Base-by-base conservation (phyloP, 306 rosid species). In the Prosopis cineraria region DNA sequence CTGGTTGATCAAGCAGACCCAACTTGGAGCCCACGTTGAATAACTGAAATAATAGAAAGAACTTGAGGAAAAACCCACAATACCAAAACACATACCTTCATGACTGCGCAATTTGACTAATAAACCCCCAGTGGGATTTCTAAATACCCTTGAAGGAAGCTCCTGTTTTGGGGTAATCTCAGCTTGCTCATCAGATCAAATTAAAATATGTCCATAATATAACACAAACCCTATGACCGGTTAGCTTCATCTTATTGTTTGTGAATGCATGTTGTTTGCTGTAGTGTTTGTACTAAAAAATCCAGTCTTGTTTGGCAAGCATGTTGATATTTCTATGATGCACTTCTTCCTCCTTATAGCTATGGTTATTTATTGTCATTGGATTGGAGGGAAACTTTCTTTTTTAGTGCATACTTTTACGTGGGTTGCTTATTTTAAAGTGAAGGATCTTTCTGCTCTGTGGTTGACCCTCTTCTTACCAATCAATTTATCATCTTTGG, bases 401-500 rank as follows among this genome's bases (percentile, higher is more conserved):
- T 71, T 14, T 75, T 41, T 48, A 45, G 39, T 25, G 55, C 24
- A 66, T 37, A 27, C 67, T 39, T 43, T 25, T 58, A 22, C 33
- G 29, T 34, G 8, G 19, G 29, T 70, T 48, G 74, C 66, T 59
- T 65, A 39, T 45, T 33, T 39, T 24, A 47, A 71, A 53, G 69
- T 25, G 25, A 36, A 58, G 2, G 6, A 16, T n/a, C 73, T 50
- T 64, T 68, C 31, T 43, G 44, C 14, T 52, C 39, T 37, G 13
- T 29, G n/a, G 48, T 29, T 71, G 25, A 62, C 19, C 64, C 47
- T 72, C 65, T 59, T 78, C 65, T 87, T 74, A 60, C 71, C 76
- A 27, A 52, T 75, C 36, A 20, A 37, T 77, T 5, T 62, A 25
- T 33, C 47, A 81, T 75, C 45, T 82, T 78, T 67, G 68, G 72